Percentiles rank a stretch among this genome's conserved stretches.
Evolutionary conservation across 2,329 filamentous ascomycete genomes (phyloP).

Genomic region (Coniochaeta sp.): DNA sequence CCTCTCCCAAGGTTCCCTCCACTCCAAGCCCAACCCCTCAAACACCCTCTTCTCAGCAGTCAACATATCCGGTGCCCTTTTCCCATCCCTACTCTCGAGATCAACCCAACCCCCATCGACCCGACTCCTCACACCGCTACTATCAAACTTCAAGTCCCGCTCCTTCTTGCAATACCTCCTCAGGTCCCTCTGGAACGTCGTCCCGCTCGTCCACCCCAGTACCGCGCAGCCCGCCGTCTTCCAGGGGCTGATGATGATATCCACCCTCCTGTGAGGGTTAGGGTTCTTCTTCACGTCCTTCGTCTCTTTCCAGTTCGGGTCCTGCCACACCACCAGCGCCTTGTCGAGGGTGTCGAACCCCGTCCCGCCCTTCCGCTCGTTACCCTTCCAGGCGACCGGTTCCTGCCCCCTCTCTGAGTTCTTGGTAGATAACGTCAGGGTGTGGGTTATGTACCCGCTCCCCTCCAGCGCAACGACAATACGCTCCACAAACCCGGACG

Average conservation of each 20-base stretch:
- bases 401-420: constrained; percentile 67
- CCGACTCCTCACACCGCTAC: constrained; percentile 71
- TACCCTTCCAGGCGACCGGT: constrained; percentile 46
- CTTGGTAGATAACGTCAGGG: constrained; percentile 60
- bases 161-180: constrained; percentile 69
- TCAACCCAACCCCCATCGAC: constrained; percentile 63
- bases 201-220: constrained; percentile 81
- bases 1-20: constrained; percentile 58
- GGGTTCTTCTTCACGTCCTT: constrained; percentile 48
- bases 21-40: constrained; percentile 64
- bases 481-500: constrained; percentile 62
- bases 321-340: constrained; percentile 86
- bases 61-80: constrained; percentile 53
- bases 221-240: constrained; percentile 82
- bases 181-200: constrained; percentile 83
- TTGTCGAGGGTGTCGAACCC: constrained; percentile 90
- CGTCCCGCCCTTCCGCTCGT: constrained; percentile 32
- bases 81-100: constrained; percentile 47
- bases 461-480: constrained; percentile 66
- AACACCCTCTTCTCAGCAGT: constrained; percentile 79
- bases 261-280: constrained; percentile 75
- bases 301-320: constrained; percentile 43
- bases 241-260: constrained; percentile 89
- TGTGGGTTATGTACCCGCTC: constrained; percentile 71
- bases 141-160: constrained; percentile 80